A percentile compares a stretch with the other conserved stretches of the same genome.
Evolutionary conservation across 177 flowering plant genomes (phyloP).

Genomic region (Vitis hybrid): DNA sequence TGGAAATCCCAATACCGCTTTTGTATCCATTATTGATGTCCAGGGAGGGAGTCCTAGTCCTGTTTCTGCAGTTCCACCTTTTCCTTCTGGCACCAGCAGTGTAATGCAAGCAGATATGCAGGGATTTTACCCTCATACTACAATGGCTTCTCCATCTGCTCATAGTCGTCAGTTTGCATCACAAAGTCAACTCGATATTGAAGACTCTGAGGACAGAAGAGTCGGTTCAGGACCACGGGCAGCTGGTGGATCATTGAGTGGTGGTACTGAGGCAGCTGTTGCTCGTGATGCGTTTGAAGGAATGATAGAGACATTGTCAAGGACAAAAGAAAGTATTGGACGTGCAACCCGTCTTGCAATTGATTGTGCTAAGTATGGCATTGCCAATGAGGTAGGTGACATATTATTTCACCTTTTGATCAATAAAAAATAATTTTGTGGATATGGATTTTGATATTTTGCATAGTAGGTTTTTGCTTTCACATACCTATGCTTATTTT

Average conservation of each 20-base stretch:
- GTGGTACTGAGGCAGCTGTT: slow-evolving; percentile 94
- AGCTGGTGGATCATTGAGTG: slow-evolving; percentile 74
- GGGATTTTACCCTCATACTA: slow-evolving; percentile 30
- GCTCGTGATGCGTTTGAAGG: slow-evolving; percentile 99
- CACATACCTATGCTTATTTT: too few relatives aligned
- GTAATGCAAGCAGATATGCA: slow-evolving; percentile 36
- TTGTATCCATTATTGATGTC: slow-evolving; percentile 26
- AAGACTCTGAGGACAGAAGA: slow-evolving; percentile 64
- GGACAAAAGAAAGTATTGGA: slow-evolving; percentile 98
- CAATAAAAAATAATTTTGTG: too few relatives aligned
- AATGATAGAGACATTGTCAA: slow-evolving; percentile 98
- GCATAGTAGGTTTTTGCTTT: too few relatives aligned
- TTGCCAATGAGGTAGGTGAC: slow-evolving; percentile 82
- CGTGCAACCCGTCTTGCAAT: slow-evolving; percentile 99
- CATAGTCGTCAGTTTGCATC: slow-evolving; percentile 40
- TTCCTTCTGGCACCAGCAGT: slow-evolving; percentile 36
- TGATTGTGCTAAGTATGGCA: slow-evolving; percentile 96
- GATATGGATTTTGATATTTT: too few relatives aligned
- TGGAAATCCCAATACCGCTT: slow-evolving; percentile 27
- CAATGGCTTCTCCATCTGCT: slow-evolving; percentile 48
- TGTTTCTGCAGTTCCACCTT: slow-evolving; percentile 28
- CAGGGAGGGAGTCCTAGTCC: slow-evolving; percentile 57
- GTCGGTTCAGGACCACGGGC: slow-evolving; percentile 54
- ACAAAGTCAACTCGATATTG: slow-evolving; percentile 41
- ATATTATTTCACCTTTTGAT: background rate